Evolutionary conservation across 495 filamentous ascomycete species (phyloP), one percentile per base, ranked within the genome.

Genomic region (Halenospora varia): DNA sequence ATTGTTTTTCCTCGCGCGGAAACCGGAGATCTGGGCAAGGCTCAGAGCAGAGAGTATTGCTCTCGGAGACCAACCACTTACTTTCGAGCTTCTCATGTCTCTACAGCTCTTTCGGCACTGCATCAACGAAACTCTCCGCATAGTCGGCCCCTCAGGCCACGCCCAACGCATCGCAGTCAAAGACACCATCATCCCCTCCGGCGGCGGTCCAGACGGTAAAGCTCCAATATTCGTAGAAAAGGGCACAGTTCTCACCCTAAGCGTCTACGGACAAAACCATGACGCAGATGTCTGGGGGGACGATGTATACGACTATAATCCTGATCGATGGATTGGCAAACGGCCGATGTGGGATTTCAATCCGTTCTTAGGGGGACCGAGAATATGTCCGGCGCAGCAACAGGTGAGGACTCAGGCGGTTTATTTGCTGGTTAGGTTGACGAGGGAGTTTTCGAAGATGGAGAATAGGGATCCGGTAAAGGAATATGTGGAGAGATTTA

Each of bases 401-500:
- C 81, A 82, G 57, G 82, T 81, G 11, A 68, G 82, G 66, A 82
- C 77, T 0, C 77, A 84, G 62, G 73, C 78, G n/a, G 67, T 66
- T 3, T 80, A 79, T 51, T 78, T 82, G 0, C 59, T 85, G 40
- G 79, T 85, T 10, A 68, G 82, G 25, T 70, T 89, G 39, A 55
- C 85, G 59, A 84, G 85, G 71, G 75, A 71, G 52, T 87, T 83
- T 67, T 74, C 80, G 26, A 59, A 69, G 47, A 68, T 87, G 35
- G 61, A 66, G 48, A 53, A 51, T 22, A 20, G 56, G 6, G 63
- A 66, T 39, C 29, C 26, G 2, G 56, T n/a, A 62, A 71, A 47
- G 55, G 57, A 24, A 61, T 65, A 44, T 69, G 68, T 69, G 51
- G 57, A 40, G 70, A n/a, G n/a, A n/a, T n/a, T n/a, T n/a, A 72